A percentile compares a stretch with the other conserved stretches of the same genome.
Conservation (phyloP, 2,329 filamentous ascomycete genomes). For the Neopestalotiopsis clavispora region DNA sequence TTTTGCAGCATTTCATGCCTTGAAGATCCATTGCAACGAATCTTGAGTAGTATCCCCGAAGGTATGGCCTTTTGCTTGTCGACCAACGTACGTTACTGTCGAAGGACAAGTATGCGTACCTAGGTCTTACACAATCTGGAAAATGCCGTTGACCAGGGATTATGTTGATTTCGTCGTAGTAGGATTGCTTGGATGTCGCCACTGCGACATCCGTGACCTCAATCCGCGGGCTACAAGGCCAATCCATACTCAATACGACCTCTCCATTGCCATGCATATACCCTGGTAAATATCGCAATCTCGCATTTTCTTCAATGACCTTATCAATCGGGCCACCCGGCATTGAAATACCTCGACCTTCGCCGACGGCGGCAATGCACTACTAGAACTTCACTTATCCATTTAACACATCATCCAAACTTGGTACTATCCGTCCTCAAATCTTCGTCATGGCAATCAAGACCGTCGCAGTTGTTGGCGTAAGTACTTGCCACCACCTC, state of each 20-base stretch:
- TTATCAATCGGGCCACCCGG: background rate
- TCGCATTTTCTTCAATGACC: background rate
- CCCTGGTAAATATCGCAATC: slow-evolving; percentile 3
- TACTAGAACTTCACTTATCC: background rate
- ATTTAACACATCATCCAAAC: background rate
- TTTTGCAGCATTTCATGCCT: background rate
- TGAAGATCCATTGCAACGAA: background rate
- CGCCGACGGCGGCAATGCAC: background rate
- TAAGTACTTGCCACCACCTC: background rate
- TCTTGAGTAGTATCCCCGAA: background rate
- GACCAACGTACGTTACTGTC: background rate
- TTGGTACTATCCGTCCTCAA: background rate
- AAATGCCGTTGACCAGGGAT: background rate
- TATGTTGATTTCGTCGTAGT: background rate
- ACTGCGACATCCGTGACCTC: background rate
- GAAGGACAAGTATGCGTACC: background rate
- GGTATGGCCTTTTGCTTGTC: background rate
- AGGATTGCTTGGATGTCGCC: background rate
- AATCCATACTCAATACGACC: slow-evolving; percentile 2
- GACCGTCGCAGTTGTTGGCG: slow-evolving; percentile 20
- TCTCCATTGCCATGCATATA: slow-evolving; percentile 3
- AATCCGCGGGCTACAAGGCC: background rate
- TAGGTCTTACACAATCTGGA: background rate
- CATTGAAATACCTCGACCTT: background rate
- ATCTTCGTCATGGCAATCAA: slow-evolving; percentile 7